Evolutionary conservation across 75 land plant genomes (phyloP).

Genomic region (Pinus albicaulis): DNA sequence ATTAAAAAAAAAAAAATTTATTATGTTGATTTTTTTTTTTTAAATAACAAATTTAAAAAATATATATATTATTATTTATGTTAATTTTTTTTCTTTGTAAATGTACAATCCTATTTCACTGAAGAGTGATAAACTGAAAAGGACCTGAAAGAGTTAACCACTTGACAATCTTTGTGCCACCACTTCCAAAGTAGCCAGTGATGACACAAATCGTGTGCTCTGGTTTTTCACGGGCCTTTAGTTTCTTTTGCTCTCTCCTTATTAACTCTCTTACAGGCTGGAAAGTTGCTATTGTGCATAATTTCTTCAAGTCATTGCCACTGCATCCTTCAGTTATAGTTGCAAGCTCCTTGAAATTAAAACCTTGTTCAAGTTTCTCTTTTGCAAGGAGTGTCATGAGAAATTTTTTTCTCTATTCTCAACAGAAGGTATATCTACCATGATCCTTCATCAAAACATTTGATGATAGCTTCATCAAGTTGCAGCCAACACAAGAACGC

Average conservation of each 20-base stretch:
- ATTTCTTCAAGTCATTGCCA: slow-evolving; percentile 82
- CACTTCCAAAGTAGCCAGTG: too few relatives aligned
- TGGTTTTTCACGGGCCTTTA: slow-evolving; percentile 15
- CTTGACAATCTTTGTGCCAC: too few relatives aligned
- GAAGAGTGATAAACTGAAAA: too few relatives aligned
- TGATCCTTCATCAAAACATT: slow-evolving; percentile 74
- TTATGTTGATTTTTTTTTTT: too few relatives aligned
- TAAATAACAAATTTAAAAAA: too few relatives aligned
- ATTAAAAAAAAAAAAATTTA: too few relatives aligned
- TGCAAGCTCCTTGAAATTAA: slow-evolving; percentile 71
- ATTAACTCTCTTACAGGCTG: slow-evolving; percentile 35
- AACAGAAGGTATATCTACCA: slow-evolving; percentile 72
- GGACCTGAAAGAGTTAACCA: too few relatives aligned
- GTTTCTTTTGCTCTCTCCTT: slow-evolving; percentile 20
- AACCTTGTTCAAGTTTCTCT: slow-evolving; percentile 53
- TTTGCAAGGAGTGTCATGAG: slow-evolving; percentile 65
- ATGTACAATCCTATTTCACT: too few relatives aligned
- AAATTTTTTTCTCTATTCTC: slow-evolving; percentile 67
- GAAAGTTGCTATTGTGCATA: slow-evolving; percentile 48
- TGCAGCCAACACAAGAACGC: slow-evolving; percentile 87
- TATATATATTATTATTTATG: too few relatives aligned
- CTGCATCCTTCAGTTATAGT: slow-evolving; percentile 77
- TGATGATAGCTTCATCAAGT: slow-evolving; percentile 89
- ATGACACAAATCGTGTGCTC: too few relatives aligned
- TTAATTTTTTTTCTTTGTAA: too few relatives aligned